A percentile compares a stretch with the other conserved stretches of the same genome.
phyloP scores from a whole-genome alignment of 306 rosid species.

The Vigna unguiculata region DNA sequence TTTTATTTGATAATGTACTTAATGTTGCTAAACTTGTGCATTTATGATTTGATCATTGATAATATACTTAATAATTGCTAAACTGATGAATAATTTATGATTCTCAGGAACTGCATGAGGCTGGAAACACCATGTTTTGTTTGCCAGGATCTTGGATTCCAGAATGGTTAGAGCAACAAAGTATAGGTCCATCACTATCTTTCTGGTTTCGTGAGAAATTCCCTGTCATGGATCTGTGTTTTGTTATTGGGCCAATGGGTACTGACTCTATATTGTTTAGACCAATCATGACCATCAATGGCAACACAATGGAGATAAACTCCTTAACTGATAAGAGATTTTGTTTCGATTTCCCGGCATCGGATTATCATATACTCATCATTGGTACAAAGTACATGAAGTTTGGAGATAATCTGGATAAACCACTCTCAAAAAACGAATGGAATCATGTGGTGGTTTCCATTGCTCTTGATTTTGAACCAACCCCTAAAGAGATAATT shows the following conservation, averaged over 20 bases:
- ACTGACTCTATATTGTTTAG: background rate
- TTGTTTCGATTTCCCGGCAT: background rate
- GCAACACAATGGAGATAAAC: background rate
- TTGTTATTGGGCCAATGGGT: background rate
- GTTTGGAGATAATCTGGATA: background rate
- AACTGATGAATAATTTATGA: background rate
- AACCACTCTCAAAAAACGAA: background rate
- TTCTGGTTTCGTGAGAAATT: constrained; percentile 42
- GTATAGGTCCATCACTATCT: constrained; percentile 32
- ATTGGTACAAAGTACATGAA: background rate
- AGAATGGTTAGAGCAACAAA: constrained; percentile 44
- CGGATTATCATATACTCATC: background rate
- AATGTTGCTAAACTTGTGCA: background rate
- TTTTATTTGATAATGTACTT: background rate
- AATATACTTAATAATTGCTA: background rate
- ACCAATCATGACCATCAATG: background rate
- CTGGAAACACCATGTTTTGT: constrained; percentile 1
- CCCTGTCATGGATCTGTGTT: constrained; percentile 17
- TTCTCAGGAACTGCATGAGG: background rate
- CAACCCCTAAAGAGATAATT: background rate
- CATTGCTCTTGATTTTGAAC: background rate
- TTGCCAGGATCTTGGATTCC: constrained; percentile 30
- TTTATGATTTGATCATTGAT: background rate
- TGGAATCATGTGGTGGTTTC: background rate
- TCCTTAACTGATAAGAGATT: background rate